phyloP scores from a whole-genome alignment of 208 protist genomes.

The Trypanosoma cruzi region DNA sequence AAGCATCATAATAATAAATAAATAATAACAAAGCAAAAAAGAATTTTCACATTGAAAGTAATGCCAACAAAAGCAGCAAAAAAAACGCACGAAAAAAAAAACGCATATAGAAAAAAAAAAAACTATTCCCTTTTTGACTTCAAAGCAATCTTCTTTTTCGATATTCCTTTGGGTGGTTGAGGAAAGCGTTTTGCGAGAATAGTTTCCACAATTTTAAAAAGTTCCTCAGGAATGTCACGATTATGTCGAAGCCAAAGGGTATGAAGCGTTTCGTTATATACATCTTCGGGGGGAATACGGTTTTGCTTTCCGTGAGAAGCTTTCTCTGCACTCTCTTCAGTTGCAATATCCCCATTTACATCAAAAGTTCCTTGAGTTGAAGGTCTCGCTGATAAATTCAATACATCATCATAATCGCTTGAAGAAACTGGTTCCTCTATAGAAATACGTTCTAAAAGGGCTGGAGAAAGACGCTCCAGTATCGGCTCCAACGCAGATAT shows the following conservation, averaged over 20 bases:
- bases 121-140: conserved; percentile 18
- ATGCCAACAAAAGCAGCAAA: background rate
- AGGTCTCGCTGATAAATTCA: conserved; percentile 12
- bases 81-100: background rate
- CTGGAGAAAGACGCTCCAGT: conserved; percentile 17
- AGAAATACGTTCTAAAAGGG: conserved; percentile 14
- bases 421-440: background rate
- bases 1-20: background rate
- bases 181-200: conserved; percentile 60
- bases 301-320: conserved; percentile 2
- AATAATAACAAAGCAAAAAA: background rate
- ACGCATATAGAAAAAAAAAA: conserved; percentile 5
- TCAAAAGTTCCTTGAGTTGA: conserved; percentile 4
- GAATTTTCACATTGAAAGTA: background rate
- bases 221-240: conserved; percentile 38
- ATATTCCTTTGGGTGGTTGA: conserved; percentile 39
- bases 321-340: conserved; percentile 2
- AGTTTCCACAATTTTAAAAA: conserved; percentile 36
- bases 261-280: conserved; percentile 48
- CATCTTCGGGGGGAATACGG: conserved; percentile 9
- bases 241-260: conserved; percentile 66
- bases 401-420: background rate
- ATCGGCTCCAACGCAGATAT: conserved; percentile 41
- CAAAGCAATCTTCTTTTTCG: conserved; percentile 34
- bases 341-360: background rate